Evolutionary conservation across 306 rosid species (phyloP).

Genomic region (Arachis stenosperma): DNA sequence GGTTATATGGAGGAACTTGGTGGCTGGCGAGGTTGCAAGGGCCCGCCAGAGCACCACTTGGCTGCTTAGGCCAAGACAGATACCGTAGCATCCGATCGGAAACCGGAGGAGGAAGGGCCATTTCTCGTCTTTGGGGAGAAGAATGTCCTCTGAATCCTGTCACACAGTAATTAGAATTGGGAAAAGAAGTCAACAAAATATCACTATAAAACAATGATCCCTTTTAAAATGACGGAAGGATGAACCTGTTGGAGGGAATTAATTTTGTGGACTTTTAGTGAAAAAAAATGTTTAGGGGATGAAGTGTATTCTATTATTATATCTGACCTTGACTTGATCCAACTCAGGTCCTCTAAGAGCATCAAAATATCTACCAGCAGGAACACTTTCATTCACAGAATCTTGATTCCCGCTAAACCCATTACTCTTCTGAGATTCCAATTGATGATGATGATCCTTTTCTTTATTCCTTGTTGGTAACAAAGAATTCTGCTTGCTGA

Average conservation of each 20-base stretch:
- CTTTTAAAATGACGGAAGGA: no score
- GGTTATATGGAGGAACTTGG: slow-evolving; percentile 59
- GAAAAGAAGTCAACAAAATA: no score
- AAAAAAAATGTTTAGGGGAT: no score
- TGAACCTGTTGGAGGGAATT: no score
- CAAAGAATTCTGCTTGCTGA: slow-evolving; percentile 74
- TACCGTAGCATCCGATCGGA: slow-evolving; percentile 83
- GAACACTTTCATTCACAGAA: slow-evolving; percentile 65
- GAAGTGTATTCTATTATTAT: no score
- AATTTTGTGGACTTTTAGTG: no score
- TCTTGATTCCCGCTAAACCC: slow-evolving; percentile 52
- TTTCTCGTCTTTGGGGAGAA: slow-evolving; percentile 81
- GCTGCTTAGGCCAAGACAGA: slow-evolving; percentile 88
- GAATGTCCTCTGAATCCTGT: slow-evolving; percentile 82
- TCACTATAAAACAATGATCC: no score
- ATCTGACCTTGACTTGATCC: slow-evolving; percentile 81
- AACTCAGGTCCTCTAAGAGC: slow-evolving; percentile 93
- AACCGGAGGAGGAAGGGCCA: slow-evolving; percentile 93
- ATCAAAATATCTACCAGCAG: slow-evolving; percentile 84
- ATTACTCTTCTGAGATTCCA: slow-evolving; percentile 53
- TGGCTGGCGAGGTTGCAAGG: slow-evolving; percentile 78
- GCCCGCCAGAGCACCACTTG: slow-evolving; percentile 81
- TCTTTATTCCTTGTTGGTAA: slow-evolving; percentile 67
- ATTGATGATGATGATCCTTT: no score
- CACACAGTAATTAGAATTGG: not conserved